Base-by-base conservation (phyloP, 2,329 filamentous ascomycete species). In the Diaporthe velutina region DNA sequence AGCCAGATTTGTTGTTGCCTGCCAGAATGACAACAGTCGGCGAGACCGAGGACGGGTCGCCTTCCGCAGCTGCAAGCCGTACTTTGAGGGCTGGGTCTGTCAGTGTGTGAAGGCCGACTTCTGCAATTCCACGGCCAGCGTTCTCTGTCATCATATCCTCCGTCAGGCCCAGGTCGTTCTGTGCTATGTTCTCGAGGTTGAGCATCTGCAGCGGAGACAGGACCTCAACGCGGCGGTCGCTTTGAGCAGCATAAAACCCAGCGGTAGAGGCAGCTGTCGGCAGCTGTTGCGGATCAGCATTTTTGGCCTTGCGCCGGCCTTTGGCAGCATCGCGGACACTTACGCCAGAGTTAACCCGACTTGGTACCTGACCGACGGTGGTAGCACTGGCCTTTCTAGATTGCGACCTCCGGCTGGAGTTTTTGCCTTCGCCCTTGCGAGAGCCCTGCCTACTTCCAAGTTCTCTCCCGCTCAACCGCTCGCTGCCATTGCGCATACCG, bases 61-160 rank as follows among this genome's bases (percentile, higher is more conserved):
- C 35, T 76, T 83, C 60, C 79, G 82, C 86, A 66, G 81, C 88
- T 61, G 85, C 86, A 28, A 88, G 83, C 15, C 85, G 90, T 61
- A 88, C 88, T 83, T 86, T 91, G 81, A 88, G 90, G 67, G 88
- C 92, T 74, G 87, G 90, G 77, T 92, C 90, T 1, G 87, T 88
- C 60, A 97, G 86, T 15, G 94, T 90, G 67, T 87, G 89, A 71
- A 97, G 87, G 0, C 95, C 93, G 38, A 96, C 93, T 83, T 98
- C 93, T 6, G 96, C 95, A 76, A 98, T 94, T 57, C 95, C 94
- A 35, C 96, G 91, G 25, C 94, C 96, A 1, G 96, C 94, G 81
- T 96, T 98, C 81, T 98, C 97, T 0, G 95, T 93, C 86, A 98
- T 95, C 83, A 98, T 93, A 71, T 97, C 95, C 81, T 98, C 95